Percentiles rank a stretch among this genome's conserved stretches.
phyloP scores from a whole-genome alignment of 106 monocot species.

The Apostasia shenzhenica region DNA sequence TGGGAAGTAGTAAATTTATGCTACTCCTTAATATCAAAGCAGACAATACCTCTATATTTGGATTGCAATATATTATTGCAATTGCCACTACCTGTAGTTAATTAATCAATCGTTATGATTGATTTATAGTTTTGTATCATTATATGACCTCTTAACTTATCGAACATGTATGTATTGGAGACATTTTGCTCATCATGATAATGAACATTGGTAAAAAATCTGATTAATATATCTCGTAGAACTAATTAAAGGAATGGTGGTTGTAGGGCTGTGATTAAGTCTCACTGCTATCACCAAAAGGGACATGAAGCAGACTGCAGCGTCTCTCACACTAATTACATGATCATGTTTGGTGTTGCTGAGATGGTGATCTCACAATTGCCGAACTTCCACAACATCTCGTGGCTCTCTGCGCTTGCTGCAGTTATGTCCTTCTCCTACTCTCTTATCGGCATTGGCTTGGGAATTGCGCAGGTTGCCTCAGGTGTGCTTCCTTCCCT shows the following conservation, averaged over 20 bases:
- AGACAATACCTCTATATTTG: too few relatives aligned
- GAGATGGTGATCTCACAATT: constrained; percentile 58
- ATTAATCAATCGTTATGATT: too few relatives aligned
- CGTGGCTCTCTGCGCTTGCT: constrained; percentile 50
- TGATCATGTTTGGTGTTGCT: constrained; percentile 38
- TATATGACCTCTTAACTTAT: too few relatives aligned
- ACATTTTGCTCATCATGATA: too few relatives aligned
- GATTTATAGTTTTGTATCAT: too few relatives aligned
- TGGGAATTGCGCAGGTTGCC: constrained; percentile 23
- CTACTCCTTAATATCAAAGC: too few relatives aligned
- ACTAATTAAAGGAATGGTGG: not conserved
- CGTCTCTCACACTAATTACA: constrained; percentile 29
- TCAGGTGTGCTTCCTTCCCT: constrained; percentile 17
- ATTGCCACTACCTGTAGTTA: too few relatives aligned
- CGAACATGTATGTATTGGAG: too few relatives aligned
- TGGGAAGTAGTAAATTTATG: too few relatives aligned
- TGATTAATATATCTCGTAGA: not conserved
- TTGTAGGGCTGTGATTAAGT: constrained; percentile 42
- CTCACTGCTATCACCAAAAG: constrained; percentile 44
- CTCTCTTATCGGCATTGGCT: constrained; percentile 41
- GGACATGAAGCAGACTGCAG: constrained; percentile 38
- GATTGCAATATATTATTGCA: too few relatives aligned
- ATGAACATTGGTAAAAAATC: not conserved
- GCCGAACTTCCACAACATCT: constrained; percentile 48
- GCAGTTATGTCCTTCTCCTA: constrained; percentile 64